These are phyloP conservation scores for Kwoniella dejecticola DNA, from an alignment of 768 basidiomycete genomes.

Conservation along the genomic window DNA sequence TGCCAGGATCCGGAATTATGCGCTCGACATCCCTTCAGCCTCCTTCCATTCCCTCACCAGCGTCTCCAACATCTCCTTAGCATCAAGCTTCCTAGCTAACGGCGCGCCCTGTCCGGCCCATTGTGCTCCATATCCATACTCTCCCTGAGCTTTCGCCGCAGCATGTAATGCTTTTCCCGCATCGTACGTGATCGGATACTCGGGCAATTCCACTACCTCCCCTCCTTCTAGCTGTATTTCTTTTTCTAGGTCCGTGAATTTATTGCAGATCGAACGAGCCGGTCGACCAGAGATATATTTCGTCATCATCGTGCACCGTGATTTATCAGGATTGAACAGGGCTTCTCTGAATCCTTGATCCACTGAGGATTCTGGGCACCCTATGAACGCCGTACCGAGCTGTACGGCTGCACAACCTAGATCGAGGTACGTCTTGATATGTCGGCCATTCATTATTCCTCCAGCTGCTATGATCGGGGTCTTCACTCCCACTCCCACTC, in stretches of 20 bases:
- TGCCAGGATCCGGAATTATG: no score
- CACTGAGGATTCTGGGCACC: constrained; percentile 37
- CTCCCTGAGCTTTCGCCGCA: constrained; percentile 37
- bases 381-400: constrained; percentile 47
- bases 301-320: constrained; percentile 30
- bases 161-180: constrained; percentile 42
- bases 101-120: constrained; percentile 49
- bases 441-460: constrained; percentile 47
- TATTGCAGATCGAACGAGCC: constrained; percentile 36
- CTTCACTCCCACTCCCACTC: no score
- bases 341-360: constrained; percentile 34
- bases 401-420: constrained; percentile 40
- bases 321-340: constrained; percentile 9
- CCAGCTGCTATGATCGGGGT: constrained; percentile 46
- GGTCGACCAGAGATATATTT: constrained; percentile 45
- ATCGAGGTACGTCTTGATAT: constrained; percentile 27
- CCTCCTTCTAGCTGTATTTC: background rate
- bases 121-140: constrained; percentile 40
- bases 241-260: constrained; percentile 31
- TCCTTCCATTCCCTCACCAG: constrained; percentile 10
- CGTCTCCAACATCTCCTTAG: constrained; percentile 29
- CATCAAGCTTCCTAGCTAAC: constrained; percentile 30
- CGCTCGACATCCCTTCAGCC: no score
- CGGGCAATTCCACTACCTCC: constrained; percentile 21
- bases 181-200: constrained; percentile 47